Percentiles rank a stretch among this genome's conserved stretches.
These are phyloP conservation scores for Euryodendron excelsum DNA, from an alignment of 148 eudicot species.

Conservation along the genomic window DNA sequence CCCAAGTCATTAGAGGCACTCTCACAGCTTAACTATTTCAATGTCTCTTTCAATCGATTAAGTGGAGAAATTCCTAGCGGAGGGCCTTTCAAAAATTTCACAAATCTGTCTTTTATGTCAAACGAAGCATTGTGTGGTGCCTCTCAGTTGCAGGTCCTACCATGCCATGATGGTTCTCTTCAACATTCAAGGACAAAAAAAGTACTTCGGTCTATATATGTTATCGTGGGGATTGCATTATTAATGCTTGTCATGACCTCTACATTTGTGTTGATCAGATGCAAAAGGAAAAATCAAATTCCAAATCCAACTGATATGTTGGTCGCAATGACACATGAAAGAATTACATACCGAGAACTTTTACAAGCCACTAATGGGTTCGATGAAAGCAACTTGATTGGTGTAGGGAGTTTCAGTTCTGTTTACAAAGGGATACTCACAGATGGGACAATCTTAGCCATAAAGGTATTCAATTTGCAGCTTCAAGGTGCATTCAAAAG, in stretches of 20 bases:
- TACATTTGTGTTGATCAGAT: neutral
- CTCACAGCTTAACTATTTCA: neutral
- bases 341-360: slow-evolving; percentile 16
- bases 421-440: slow-evolving; percentile 20
- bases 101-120: neutral
- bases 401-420: slow-evolving; percentile 17
- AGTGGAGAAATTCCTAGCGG: slow-evolving; percentile 17
- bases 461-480: slow-evolving; percentile 22
- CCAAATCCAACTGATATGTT: neutral
- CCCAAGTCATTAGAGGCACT: neutral
- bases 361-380: slow-evolving; percentile 15
- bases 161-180: neutral
- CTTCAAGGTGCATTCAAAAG: slow-evolving; percentile 10
- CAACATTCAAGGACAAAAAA: neutral
- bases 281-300: neutral
- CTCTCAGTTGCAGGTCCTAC: neutral
- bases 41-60: neutral
- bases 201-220: neutral
- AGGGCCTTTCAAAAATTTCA: slow-evolving; percentile 20
- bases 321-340: neutral
- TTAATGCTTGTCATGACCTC: neutral
- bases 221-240: neutral
- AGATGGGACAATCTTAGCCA: slow-evolving; percentile 2
- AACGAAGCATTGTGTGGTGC: slow-evolving; percentile 25
- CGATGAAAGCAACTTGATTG: slow-evolving; percentile 15